Evolutionary conservation across 345 rosid genomes (phyloP).

Genomic region (Bretschneidera sinensis): DNA sequence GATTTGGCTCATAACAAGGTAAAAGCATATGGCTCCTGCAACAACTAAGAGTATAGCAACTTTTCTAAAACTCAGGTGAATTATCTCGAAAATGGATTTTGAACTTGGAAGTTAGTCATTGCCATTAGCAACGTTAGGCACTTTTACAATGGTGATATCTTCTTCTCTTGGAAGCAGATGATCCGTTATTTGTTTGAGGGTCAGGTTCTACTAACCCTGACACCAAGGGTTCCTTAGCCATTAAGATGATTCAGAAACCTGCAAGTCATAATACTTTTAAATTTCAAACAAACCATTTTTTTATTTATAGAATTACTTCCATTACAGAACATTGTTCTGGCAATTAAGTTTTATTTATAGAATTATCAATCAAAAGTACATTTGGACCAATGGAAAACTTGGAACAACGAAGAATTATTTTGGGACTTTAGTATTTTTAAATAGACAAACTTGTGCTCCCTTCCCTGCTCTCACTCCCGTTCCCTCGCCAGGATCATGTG

Average conservation of each 20-base stretch:
- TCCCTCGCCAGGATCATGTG: too few species aligned
- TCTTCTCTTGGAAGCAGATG: conserved; percentile 32
- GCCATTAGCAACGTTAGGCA: conserved; percentile 34
- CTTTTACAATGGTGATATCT: conserved; percentile 56
- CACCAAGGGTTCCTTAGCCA: conserved; percentile 60
- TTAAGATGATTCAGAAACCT: conserved; percentile 16
- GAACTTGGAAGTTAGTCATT: conserved; percentile 23
- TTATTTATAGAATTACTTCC: too few species aligned
- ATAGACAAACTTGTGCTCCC: too few species aligned
- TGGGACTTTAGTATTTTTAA: too few species aligned
- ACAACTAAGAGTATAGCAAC: conserved; percentile 38
- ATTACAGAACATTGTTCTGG: too few species aligned
- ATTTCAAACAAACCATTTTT: too few species aligned
- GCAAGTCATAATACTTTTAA: too few species aligned
- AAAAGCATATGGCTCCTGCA: conserved; percentile 59
- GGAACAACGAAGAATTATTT: too few species aligned
- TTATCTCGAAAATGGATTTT: conserved; percentile 32
- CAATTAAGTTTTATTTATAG: too few species aligned
- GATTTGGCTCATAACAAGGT: conserved; percentile 43
- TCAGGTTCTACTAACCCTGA: conserved; percentile 25
- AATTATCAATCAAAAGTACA: too few species aligned
- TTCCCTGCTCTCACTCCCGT: too few species aligned
- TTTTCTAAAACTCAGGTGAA: conserved; percentile 40
- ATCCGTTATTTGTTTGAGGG: conserved; percentile 18
- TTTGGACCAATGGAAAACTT: too few species aligned